Conservation (phyloP, 352 stramenopile genomes). For the Pythium folliculosum region DNA sequence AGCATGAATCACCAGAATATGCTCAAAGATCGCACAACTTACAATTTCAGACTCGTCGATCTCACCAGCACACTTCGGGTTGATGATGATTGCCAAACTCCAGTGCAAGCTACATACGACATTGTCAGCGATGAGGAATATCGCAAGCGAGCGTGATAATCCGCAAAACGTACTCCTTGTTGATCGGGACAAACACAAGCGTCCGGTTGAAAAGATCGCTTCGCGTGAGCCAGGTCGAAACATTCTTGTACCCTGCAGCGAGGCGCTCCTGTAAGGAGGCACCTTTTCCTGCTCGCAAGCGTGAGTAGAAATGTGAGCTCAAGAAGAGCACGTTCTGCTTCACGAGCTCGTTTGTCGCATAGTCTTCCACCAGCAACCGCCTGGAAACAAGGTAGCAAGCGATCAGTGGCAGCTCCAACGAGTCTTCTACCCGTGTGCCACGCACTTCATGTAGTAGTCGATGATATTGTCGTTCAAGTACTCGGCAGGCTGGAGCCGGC, state of each 20-base stretch:
- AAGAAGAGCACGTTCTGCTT: conserved; percentile 78
- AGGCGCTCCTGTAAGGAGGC: conserved; percentile 34
- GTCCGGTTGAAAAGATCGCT: conserved; percentile 72
- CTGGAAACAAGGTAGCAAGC: conserved; percentile 25
- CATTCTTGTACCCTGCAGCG: conserved; percentile 72
- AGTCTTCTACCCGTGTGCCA: background rate
- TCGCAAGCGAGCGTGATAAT: background rate
- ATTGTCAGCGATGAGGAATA: background rate
- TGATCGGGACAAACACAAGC: conserved; percentile 87
- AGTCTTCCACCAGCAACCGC: conserved; percentile 60
- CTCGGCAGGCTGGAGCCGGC: conserved; percentile 57
- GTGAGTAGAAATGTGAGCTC: conserved; percentile 80
- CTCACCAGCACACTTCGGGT: conserved; percentile 46
- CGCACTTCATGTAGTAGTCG: conserved; percentile 91
- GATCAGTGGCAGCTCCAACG: background rate
- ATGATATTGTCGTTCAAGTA: conserved; percentile 94
- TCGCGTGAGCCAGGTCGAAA: conserved; percentile 69
- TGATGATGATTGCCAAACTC: conserved; percentile 82
- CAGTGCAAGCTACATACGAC: conserved; percentile 61
- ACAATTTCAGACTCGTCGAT: conserved; percentile 38
- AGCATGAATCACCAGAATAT: too few relatives aligned
- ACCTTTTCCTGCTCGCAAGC: conserved; percentile 52
- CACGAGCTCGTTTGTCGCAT: conserved; percentile 37
- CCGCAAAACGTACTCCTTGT: conserved; percentile 63
- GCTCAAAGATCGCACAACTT: background rate